A percentile compares a stretch with the other conserved stretches of the same genome.
Conservation (phyloP, 371 early-diverging fungal species). For the Mucor ambiguus region DNA sequence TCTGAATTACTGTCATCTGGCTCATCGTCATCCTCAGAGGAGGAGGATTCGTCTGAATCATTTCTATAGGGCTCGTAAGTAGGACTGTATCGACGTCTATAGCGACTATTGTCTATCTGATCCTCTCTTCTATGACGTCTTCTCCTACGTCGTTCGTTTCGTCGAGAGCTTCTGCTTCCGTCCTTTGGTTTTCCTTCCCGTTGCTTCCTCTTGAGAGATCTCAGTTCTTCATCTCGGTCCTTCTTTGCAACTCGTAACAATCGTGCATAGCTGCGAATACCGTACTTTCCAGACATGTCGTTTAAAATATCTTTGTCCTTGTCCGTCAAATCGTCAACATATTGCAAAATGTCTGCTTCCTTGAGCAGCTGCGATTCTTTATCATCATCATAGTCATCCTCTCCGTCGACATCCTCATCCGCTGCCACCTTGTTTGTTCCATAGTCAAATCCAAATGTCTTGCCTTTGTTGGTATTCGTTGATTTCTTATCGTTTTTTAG, state of each 20-base stretch:
- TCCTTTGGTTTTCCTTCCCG: slow-evolving; percentile 25
- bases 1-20: slow-evolving; percentile 13
- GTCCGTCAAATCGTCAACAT: slow-evolving; percentile 51
- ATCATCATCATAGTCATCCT: slow-evolving; percentile 26
- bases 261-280: slow-evolving; percentile 46
- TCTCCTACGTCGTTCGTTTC: slow-evolving; percentile 17
- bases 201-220: slow-evolving; percentile 29
- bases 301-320: slow-evolving; percentile 42
- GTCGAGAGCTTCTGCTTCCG: slow-evolving; percentile 4
- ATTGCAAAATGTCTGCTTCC: slow-evolving; percentile 50
- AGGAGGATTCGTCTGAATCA: slow-evolving; percentile 30
- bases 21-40: slow-evolving; percentile 19
- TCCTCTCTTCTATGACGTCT: slow-evolving; percentile 7
- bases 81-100: slow-evolving; percentile 39
- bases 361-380: slow-evolving; percentile 40
- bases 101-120: slow-evolving; percentile 1
- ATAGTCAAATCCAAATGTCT: slow-evolving; percentile 44
- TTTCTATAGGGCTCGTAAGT: slow-evolving; percentile 41
- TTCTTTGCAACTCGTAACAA: slow-evolving; percentile 46
- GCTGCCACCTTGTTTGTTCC: slow-evolving; percentile 28
- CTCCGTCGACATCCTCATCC: slow-evolving; percentile 7
- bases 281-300: slow-evolving; percentile 49
- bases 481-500: slow-evolving; percentile 30
- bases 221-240: slow-evolving; percentile 47
- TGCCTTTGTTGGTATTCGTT: not conserved